phyloP scores from a whole-genome alignment of 2,329 filamentous ascomycete genomes.

The Aureobasidium sp. region DNA sequence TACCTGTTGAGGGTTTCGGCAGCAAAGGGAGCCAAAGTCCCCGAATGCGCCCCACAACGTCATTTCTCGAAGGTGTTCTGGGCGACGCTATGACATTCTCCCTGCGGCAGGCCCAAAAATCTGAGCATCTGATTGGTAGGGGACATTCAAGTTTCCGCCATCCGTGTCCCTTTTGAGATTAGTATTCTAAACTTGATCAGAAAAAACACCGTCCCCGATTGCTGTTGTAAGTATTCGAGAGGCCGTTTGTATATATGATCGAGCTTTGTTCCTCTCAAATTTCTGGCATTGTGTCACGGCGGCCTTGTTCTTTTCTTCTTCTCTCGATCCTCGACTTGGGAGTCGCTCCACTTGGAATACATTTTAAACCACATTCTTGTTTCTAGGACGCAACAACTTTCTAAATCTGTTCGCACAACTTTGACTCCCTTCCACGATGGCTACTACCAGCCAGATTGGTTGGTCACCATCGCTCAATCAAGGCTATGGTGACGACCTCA shows the following conservation, averaged over 20 bases:
- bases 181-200: neutral
- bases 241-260: slow-evolving; percentile 11
- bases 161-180: neutral
- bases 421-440: neutral
- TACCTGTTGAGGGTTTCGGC: slow-evolving; percentile 11
- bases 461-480: neutral
- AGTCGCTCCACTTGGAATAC: neutral
- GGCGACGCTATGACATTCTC: neutral
- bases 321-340: too few species aligned
- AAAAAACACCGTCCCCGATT: neutral
- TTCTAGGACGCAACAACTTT: neutral
- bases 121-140: neutral
- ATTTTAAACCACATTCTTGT: neutral
- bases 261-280: neutral
- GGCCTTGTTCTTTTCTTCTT: neutral
- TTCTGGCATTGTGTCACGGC: neutral
- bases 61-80: neutral
- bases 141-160: neutral
- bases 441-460: slow-evolving; percentile 2
- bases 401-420: neutral
- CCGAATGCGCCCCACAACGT: slow-evolving; percentile 6
- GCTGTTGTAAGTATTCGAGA: neutral
- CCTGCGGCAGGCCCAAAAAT: neutral
- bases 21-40: neutral
- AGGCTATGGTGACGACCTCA: slow-evolving; percentile 11